Evolutionary conservation across 148 eudicot species (phyloP), one percentile per base, ranked within the genome.

Genomic region (Fagopyrum esculentum): DNA sequence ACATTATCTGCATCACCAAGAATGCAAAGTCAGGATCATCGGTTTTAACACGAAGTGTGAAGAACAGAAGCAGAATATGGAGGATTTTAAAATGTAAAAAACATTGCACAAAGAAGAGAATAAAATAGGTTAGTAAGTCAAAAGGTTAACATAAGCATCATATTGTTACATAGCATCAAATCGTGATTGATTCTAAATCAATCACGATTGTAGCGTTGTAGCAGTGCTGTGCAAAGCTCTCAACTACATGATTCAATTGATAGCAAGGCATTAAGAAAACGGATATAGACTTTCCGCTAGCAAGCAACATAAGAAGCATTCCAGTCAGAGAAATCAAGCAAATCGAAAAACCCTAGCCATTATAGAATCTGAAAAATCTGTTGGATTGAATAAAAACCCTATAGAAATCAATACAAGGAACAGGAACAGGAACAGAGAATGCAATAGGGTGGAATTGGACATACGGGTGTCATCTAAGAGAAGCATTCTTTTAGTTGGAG

Each of bases 381-480:
- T 35, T 35, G 1, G 3, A 35, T 35, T 35, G 40, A 2, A 66
- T 6, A 49, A 30, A 1, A 6, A 8, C 22, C 26, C 60, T 17
- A 9, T 22, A 30, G 35, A 10, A 35, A 35, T 35, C 52, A 68
- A 47, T 49, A n/a, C 48, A 76, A 13, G 12, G 50, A 11, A 35
- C 48, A 76, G 19, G 12, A 68, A n/a, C 66, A 13, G 12, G 50
- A 11, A 11, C 47, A 11, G 43, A 47, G 48, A 52, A 71, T 35
- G 40, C 19, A 59, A 3, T 49, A 57, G 69, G 69, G 74, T 10
- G 60, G 77, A 66, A 46, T 71, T 83, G 4, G 17, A 47, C 74
- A 71, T 71, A 89, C 95, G 81, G 64, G 84, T 87, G 16, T 91
- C 86, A 72, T 94, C 98, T 16, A 94, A 87, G 30, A 94, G 88